A percentile compares a stretch with the other conserved stretches of the same genome.
phyloP scores from a whole-genome alignment of 2,329 filamentous ascomycete species.

The Beauveria pseudobassiana region DNA sequence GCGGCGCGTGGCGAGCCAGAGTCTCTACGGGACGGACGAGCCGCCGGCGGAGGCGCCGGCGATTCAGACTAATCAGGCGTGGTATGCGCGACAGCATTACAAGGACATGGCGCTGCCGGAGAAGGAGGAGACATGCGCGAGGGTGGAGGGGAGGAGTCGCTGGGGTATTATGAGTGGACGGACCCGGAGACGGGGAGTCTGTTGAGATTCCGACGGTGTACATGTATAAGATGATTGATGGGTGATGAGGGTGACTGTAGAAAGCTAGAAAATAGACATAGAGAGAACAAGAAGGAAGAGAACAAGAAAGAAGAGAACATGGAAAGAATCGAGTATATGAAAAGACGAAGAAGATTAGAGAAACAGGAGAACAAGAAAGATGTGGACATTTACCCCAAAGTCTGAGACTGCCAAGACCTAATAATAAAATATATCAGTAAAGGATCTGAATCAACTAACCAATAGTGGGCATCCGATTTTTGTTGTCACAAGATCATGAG shows the following conservation, averaged over 20 bases:
- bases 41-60: constrained; percentile 21
- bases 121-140: constrained; percentile 8
- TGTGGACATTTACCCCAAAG: too few relatives aligned
- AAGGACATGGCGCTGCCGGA: not conserved
- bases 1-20: constrained; percentile 17
- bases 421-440: too few relatives aligned
- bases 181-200: constrained; percentile 11
- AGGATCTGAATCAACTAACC: too few relatives aligned
- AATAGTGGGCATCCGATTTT: too few relatives aligned
- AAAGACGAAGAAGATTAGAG: too few relatives aligned
- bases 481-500: too few relatives aligned
- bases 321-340: too few relatives aligned
- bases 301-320: too few relatives aligned
- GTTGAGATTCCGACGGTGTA: constrained; percentile 16
- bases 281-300: too few relatives aligned
- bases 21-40: constrained; percentile 20
- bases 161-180: constrained; percentile 9
- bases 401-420: too few relatives aligned
- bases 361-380: too few relatives aligned
- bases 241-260: not conserved
- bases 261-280: too few relatives aligned
- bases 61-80: constrained; percentile 22
- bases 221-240: constrained; percentile 18
- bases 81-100: constrained; percentile 25
- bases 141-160: constrained; percentile 8